A percentile compares a stretch with the other conserved stretches of the same genome.
Evolutionary conservation across 306 rosid genomes (phyloP).

Genomic region (Prunus davidiana): DNA sequence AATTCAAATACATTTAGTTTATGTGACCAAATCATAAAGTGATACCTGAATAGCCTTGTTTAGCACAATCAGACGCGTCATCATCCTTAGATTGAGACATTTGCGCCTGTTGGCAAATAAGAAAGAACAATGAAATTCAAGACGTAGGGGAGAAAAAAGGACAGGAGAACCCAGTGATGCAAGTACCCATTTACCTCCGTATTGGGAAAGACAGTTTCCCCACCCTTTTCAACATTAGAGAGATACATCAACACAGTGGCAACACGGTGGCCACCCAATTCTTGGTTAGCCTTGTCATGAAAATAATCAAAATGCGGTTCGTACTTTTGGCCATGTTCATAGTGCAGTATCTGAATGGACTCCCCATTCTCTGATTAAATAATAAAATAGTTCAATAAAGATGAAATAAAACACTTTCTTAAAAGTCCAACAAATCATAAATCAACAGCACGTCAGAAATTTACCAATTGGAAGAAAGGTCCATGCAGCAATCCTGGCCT

Average conservation of each 20-base stretch:
- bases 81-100: slow-evolving; percentile 48
- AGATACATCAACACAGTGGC: slow-evolving; percentile 95
- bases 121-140: not conserved
- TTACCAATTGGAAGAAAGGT: slow-evolving; percentile 86
- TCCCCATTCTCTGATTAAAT: slow-evolving; percentile 81
- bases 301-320: slow-evolving; percentile 90
- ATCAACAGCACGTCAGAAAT: slow-evolving; percentile 6
- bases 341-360: slow-evolving; percentile 79
- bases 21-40: slow-evolving; percentile 6
- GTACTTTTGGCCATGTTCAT: slow-evolving; percentile 81
- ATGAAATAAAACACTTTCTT: not conserved
- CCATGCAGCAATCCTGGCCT: slow-evolving; percentile 82
- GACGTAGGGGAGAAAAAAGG: not conserved
- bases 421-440: not conserved
- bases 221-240: slow-evolving; percentile 83
- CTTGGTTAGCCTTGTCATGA: slow-evolving; percentile 75
- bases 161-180: not conserved
- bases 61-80: slow-evolving; percentile 70
- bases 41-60: slow-evolving; percentile 79
- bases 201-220: slow-evolving; percentile 88
- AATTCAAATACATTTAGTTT: not conserved
- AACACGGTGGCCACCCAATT: slow-evolving; percentile 81
- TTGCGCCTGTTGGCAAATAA: slow-evolving; percentile 36
- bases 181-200: slow-evolving; percentile 47
- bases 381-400: slow-evolving; percentile 4